These are phyloP conservation scores for Myriangium duriaei DNA, from an alignment of 2,329 filamentous ascomycete genomes.

Conservation along the genomic window DNA sequence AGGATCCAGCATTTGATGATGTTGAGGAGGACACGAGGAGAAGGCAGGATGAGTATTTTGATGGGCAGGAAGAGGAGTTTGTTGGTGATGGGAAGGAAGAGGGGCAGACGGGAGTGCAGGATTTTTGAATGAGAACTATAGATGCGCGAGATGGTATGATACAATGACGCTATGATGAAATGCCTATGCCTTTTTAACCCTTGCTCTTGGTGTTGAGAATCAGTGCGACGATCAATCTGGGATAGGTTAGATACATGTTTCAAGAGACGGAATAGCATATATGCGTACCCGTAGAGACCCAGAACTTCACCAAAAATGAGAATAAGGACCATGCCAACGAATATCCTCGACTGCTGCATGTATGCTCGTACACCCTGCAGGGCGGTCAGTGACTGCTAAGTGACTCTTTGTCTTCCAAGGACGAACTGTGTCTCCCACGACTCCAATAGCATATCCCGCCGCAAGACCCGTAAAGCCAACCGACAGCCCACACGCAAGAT, in stretches of 20 bases:
- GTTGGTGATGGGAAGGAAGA: conserved; percentile 22
- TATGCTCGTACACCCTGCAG: conserved; percentile 69
- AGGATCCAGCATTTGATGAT: conserved; percentile 60
- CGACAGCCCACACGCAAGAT: conserved; percentile 77
- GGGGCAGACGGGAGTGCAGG: conserved; percentile 38
- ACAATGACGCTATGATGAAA: conserved; percentile 2
- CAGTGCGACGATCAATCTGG: conserved; percentile 77
- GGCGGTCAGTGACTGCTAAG: not conserved
- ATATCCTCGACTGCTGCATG: conserved; percentile 92
- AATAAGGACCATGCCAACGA: conserved; percentile 97
- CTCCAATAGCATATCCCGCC: conserved; percentile 90
- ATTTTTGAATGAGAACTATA: conserved; percentile 23
- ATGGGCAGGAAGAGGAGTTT: conserved; percentile 49
- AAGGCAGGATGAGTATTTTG: conserved; percentile 65
- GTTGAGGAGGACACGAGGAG: conserved; percentile 46
- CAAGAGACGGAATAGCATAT: not conserved
- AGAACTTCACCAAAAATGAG: conserved; percentile 97
- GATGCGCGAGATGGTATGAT: conserved; percentile 1
- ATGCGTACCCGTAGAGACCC: conserved; percentile 83
- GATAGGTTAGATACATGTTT: not conserved
- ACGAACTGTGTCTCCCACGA: conserved; percentile 77
- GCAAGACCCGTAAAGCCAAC: conserved; percentile 88
- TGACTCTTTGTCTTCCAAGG: not conserved
- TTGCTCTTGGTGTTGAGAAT: conserved; percentile 83
- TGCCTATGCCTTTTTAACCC: conserved; percentile 34